Evolutionary conservation across 768 basidiomycete species (phyloP).

Genomic region (Tricholoma furcatifolium): DNA sequence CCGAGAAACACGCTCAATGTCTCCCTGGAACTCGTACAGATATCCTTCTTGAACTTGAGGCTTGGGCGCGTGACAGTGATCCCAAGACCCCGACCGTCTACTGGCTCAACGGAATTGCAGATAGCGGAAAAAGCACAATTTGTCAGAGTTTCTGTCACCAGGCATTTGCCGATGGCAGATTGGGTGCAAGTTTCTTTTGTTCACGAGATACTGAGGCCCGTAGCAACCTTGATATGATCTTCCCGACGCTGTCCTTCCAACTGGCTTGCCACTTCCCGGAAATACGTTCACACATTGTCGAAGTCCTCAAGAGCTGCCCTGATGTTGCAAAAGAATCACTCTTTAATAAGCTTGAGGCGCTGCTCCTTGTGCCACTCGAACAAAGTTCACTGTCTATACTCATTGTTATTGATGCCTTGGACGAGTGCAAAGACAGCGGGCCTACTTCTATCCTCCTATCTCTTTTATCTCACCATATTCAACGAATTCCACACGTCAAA

Average conservation of each 20-base stretch:
- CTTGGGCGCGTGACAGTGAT: constrained; percentile 12
- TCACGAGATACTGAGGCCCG: background rate
- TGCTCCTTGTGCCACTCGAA: background rate
- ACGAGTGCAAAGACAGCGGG: constrained; percentile 2
- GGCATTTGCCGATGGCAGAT: background rate
- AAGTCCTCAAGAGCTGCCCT: background rate
- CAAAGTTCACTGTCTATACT: background rate
- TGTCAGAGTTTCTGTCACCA: constrained; percentile 17
- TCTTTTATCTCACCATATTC: background rate
- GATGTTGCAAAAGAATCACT: background rate
- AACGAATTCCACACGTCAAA: background rate
- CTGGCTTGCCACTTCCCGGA: background rate
- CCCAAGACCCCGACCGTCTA: constrained; percentile 3
- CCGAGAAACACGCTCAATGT: background rate
- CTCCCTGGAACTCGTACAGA: constrained; percentile 3
- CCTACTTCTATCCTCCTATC: background rate
- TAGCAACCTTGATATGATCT: background rate
- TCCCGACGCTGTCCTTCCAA: constrained; percentile 1
- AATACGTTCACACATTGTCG: background rate
- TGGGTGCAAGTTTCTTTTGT: constrained; percentile 8
- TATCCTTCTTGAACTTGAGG: constrained; percentile 11
- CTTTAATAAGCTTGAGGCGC: background rate
- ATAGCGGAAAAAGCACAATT: constrained; percentile 22
- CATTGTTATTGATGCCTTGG: constrained; percentile 4
- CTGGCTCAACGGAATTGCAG: constrained; percentile 23